phyloP scores from a whole-genome alignment of 352 stramenopile genomes.

The Globisporangium okanoganense region DNA sequence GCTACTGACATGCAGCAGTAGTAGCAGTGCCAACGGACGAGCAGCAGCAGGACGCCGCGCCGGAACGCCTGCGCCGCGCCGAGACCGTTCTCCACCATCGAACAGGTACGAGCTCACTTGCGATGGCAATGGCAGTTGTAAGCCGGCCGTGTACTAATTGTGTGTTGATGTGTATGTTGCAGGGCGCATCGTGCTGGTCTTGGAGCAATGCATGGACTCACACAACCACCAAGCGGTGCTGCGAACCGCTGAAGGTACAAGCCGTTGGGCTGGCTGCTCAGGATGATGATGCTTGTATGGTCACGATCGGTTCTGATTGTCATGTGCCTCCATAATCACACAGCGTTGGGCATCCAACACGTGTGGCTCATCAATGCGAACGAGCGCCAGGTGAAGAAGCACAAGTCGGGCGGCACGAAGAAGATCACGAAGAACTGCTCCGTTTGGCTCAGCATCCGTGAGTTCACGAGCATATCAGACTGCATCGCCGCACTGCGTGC shows the following conservation, averaged over 20 bases:
- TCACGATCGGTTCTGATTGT: too few relatives aligned
- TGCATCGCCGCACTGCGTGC: slow-evolving; percentile 71
- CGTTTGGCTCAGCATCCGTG: slow-evolving; percentile 82
- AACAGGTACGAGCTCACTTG: slow-evolving; percentile 23
- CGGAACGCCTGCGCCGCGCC: slow-evolving; percentile 58
- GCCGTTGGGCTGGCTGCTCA: slow-evolving; percentile 12
- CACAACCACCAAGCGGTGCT: slow-evolving; percentile 90
- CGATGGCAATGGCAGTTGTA: neutral
- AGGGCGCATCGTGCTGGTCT: slow-evolving; percentile 64
- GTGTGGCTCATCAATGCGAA: slow-evolving; percentile 82
- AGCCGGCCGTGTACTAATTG: neutral
- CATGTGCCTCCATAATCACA: slow-evolving; percentile 18
- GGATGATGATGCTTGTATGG: too few relatives aligned
- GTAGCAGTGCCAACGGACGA: neutral
- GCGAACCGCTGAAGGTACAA: slow-evolving; percentile 86
- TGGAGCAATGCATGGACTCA: slow-evolving; percentile 79
- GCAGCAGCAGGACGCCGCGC: slow-evolving; percentile 19
- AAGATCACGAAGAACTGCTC: slow-evolving; percentile 80
- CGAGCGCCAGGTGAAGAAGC: slow-evolving; percentile 58
- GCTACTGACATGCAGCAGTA: neutral
- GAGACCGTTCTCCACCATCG: slow-evolving; percentile 65
- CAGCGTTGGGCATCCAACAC: slow-evolving; percentile 90
- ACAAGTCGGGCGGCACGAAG: slow-evolving; percentile 52
- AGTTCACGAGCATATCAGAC: slow-evolving; percentile 80
- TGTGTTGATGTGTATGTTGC: neutral